Base-by-base conservation (phyloP, 306 rosid species). In the Rosa multiflora region DNA sequence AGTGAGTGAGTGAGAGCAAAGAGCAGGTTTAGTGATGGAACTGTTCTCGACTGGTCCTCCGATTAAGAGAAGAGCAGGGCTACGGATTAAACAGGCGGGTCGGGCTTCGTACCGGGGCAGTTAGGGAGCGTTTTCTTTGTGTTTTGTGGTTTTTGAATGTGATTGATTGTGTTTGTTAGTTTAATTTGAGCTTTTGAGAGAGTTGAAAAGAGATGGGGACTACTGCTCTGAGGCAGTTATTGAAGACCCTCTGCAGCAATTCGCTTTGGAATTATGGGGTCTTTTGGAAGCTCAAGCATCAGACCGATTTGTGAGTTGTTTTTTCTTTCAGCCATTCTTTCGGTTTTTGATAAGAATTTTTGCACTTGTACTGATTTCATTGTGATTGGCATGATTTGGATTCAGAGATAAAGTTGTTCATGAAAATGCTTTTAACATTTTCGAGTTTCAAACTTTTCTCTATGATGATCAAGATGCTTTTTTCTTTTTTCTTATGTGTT, bases 71-170 rank as follows among this genome's bases (percentile, higher is more conserved):
- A 80, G 97, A 86, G 96, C 91, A 1, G 97, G 97, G 72, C 81
- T 91, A 74, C 69, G 89, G 63, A 89, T 94, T 82, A 92, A 92
- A 72, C 97, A 94, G 85, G 97, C 98, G 15, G 98, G 97, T 23
- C 85, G 97, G 67, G 87, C 97, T 84, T 94, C 98, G 20, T 94
- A 94, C 66, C 75, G 97, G 75, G 97, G 97, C 79, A 94, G 98
- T 86, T 92, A 94, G 94, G 44, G 63, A 81, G 77, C 26, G 66
- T 67, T 66, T 42, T 70, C 44, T 21, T 3, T 48, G 26, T 49
- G 40, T n/a, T 79, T 40, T 17, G 44, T 51, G 64, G 23, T 53
- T 68, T 47, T 72, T 83, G 48, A 67, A 29, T 55, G 83, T 73
- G 83, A 48, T 82, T 79, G 55, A 23, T 67, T 76, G 49, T 67